Evolutionary conservation across 257 asterid species (phyloP), one percentile per base, ranked within the genome.

Genomic region (Forsythia viridissima): DNA sequence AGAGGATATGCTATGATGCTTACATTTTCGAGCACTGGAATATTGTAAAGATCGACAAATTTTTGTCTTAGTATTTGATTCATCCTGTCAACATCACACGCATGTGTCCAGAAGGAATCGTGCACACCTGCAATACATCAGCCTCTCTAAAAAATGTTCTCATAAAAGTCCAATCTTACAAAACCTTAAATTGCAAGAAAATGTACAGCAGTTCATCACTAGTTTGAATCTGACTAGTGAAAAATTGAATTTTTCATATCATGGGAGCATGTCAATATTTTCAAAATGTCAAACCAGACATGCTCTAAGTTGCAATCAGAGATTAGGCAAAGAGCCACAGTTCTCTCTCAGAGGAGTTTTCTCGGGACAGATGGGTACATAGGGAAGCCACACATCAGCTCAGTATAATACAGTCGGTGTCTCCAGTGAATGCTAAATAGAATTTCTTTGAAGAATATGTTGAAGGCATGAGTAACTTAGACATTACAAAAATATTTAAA

Each of bases 71-170:
- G 90, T 81, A 93, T 88, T 84, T 75, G 88, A 81, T 93, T 95
- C 98, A 95, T 93, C 89, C 86, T 82, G 86, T 91, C 97, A 65
- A 95, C 96, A 76, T 95, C 97, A 73, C 97, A 89, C 0, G 98
- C 97, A 81, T 95, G 99, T 0, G 99, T 95, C 98, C 98, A 95
- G 85, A 91, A 95, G 73, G 99, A 93, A 83, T 95, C 99, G 4
- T 95, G 99, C 82, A 95, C 99, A 57, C 98, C 98, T 92, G 89
- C 80, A 80, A 34, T 34, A 80, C 36, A 52, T 59, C 38, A 21
- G 7, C 38, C 11, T 15, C 59, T 48, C 59, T 4, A 8, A 48
- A 48, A 48, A 63, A 8, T 36, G 5, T 24, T 63, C 16, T 24
- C 70, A 30, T 30, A 21, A 16, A 21, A 24, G 52, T 46, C 30